Percentiles rank a stretch among this genome's conserved stretches.
Conservation (phyloP, 352 stramenopile genomes). For the Pythium apleroticum region DNA sequence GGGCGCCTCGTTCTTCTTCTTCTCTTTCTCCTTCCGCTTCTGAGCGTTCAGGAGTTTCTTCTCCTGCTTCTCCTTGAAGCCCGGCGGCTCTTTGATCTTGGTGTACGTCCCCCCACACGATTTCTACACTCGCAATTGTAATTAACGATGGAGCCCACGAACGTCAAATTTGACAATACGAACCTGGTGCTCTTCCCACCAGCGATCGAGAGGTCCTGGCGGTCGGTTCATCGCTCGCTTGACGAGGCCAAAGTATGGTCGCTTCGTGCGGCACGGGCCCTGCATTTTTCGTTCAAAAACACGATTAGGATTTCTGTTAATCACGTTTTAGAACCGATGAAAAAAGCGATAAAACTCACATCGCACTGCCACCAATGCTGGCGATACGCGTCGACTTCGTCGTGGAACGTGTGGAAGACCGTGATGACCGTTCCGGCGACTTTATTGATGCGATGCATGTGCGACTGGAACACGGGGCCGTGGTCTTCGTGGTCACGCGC, state of each 20-base stretch:
- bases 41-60: conserved; percentile 27
- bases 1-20: conserved; percentile 38
- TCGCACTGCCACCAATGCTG: conserved; percentile 87
- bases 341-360: conserved; percentile 32
- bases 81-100: conserved; percentile 70
- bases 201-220: conserved; percentile 69
- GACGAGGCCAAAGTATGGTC: conserved; percentile 81
- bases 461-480: conserved; percentile 74
- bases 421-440: conserved; percentile 73
- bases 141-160: background rate
- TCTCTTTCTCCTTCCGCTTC: conserved; percentile 46
- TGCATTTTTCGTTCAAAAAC: conserved; percentile 17
- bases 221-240: conserved; percentile 87
- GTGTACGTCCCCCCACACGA: conserved; percentile 67
- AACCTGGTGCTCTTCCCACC: conserved; percentile 69
- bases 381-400: conserved; percentile 86
- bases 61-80: conserved; percentile 46
- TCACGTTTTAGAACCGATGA: background rate
- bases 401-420: conserved; percentile 89
- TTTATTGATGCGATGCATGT: conserved; percentile 82
- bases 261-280: conserved; percentile 56
- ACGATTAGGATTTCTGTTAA: background rate
- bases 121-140: conserved; percentile 23
- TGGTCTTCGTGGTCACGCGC: conserved; percentile 86
- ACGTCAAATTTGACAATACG: background rate